Evolutionary conservation across 257 asterid species (phyloP), one percentile per base, ranked within the genome.

Genomic region (Solanum piurae): DNA sequence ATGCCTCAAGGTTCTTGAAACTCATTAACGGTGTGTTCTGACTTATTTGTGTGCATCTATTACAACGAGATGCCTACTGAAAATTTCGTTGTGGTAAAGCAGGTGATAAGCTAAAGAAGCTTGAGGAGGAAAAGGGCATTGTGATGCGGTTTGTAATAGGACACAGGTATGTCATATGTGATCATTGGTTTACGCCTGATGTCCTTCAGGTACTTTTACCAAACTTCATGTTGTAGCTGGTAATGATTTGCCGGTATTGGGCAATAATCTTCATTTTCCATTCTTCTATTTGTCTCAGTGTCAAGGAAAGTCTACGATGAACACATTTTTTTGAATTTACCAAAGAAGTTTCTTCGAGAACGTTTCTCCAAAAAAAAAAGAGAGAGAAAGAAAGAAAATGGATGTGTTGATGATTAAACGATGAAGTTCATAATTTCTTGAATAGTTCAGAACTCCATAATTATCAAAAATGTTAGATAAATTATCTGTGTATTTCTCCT

Each of bases 1-100:
- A 94, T 95, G 97, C 94, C 92, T 85, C 95, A 92, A 93, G 98
- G 98, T 94, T 88, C 90, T 86, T 90, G 62, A 52, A 72, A 87
- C 83, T 86, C 83, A 83, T 69, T 44, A n/a, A 86, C 14, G 7
- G 1, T 64, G 13, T 71, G 23, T 85, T 80, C 10, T 79, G 38
- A 44, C 66, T 79, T 44, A 44, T 27, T 44, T 79, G 37, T 27
- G 66, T 36, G 7, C 66, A 27, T 79, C 3, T 79, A 27, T 14
- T 76, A 79, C 5, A 42, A 77, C 14, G 5, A 25, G 25, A 13
- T 52, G 71, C 25, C 16, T 64, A 72, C 5, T 79, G 40, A 60
- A 85, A 42, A 31, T 88, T 91, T 64, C 71, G 1, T 27, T 44
- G 66, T 1, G 10, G 88, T n/a, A 34, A 46, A 58, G 79, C 86